A percentile compares a stretch with the other conserved stretches of the same genome.
Evolutionary conservation across 1,139 yeast species (phyloP).

Genomic region (Yamadazyma kanchanaburiensis): DNA sequence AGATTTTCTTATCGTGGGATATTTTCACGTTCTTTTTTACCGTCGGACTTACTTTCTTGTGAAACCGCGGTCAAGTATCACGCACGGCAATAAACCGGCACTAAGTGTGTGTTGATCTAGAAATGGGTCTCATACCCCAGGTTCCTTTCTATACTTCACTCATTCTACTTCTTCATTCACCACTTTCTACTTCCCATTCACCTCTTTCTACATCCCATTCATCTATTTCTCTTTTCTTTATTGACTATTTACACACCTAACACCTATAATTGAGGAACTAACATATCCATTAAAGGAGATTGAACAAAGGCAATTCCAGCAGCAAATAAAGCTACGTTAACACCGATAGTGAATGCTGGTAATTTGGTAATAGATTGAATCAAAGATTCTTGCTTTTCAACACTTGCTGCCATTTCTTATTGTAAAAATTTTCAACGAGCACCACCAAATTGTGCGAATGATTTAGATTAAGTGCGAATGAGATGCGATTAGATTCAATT

Average conservation of each 20-base stretch:
- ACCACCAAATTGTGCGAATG: not conserved
- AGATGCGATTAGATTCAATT: not conserved
- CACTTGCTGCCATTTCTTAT: constrained; percentile 24
- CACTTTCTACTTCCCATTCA: too few species aligned
- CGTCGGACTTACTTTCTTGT: too few species aligned
- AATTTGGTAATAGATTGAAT: constrained; percentile 54
- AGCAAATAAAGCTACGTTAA: constrained; percentile 62
- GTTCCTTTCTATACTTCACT: too few species aligned
- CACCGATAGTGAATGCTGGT: constrained; percentile 61
- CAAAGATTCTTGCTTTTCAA: constrained; percentile 27
- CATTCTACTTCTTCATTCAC: too few species aligned
- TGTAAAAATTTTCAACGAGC: not conserved
- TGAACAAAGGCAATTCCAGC: constrained; percentile 75
- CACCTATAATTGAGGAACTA: constrained; percentile 65
- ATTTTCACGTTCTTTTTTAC: too few species aligned
- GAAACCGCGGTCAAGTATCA: too few species aligned
- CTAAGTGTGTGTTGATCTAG: too few species aligned
- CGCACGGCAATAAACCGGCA: too few species aligned
- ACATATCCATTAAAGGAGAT: constrained; percentile 76
- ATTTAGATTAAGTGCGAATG: constrained; percentile 1
- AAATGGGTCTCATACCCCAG: too few species aligned
- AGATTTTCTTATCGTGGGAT: too few species aligned
- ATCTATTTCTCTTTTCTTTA: too few species aligned
- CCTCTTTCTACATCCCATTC: too few species aligned
- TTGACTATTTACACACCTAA: constrained; percentile 4